Percentiles rank a stretch among this genome's conserved stretches.
phyloP scores from a whole-genome alignment of 108 stramenopile genomes.

The Pinguiococcus pyrenoidosus region DNA sequence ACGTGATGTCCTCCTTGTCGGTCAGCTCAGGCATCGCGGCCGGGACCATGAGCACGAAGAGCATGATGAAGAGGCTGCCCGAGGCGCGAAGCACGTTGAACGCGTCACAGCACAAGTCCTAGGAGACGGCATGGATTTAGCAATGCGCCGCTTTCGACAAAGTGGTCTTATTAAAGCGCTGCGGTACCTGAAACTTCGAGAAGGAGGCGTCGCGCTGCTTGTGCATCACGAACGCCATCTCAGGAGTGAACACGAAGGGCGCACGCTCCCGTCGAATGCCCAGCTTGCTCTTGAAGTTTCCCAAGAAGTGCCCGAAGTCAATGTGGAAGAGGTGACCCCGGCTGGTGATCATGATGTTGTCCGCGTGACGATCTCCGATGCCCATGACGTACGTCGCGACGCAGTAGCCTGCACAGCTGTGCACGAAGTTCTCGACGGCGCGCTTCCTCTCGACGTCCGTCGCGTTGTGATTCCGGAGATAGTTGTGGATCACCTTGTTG shows the following conservation, averaged over 20 bases:
- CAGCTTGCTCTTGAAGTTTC: constrained; percentile 38
- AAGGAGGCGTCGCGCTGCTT: constrained; percentile 11
- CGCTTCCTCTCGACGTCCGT: constrained; percentile 2
- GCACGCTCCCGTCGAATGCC: constrained; percentile 31
- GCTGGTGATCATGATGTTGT: constrained; percentile 45
- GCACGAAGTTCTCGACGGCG: constrained; percentile 20
- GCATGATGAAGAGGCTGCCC: constrained; percentile 9
- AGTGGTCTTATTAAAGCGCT: background rate
- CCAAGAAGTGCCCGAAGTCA: constrained; percentile 49
- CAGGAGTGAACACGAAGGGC: constrained; percentile 30
- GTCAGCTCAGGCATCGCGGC: constrained; percentile 27
- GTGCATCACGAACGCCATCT: constrained; percentile 16
- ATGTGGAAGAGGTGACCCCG: constrained; percentile 49
- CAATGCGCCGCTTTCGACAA: background rate
- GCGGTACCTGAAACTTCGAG: constrained; percentile 1
- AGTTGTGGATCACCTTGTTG: background rate
- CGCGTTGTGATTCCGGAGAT: constrained; percentile 2
- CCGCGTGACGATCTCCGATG: constrained; percentile 53
- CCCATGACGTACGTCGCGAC: constrained; percentile 52
- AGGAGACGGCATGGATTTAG: constrained; percentile 2
- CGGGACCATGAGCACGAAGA: constrained; percentile 21
- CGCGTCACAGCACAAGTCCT: constrained; percentile 9
- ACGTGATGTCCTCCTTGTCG: constrained; percentile 13
- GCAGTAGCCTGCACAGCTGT: constrained; percentile 42
- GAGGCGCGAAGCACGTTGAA: constrained; percentile 21